Base-by-base conservation (phyloP, 2,329 filamentous ascomycete genomes). In the Curvularia spicifera region DNA sequence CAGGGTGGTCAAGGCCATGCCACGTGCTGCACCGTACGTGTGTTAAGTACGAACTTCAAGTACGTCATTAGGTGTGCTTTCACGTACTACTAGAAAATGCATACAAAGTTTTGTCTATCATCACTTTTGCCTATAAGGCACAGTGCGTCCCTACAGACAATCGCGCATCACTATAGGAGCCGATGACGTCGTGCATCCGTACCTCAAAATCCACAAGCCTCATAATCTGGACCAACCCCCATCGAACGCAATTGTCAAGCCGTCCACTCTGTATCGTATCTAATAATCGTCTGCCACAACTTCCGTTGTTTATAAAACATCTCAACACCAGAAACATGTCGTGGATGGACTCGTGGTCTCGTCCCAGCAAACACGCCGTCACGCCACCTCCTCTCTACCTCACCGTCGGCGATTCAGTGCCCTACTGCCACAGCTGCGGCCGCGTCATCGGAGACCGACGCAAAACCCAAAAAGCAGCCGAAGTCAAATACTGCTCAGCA, bases 371-470 rank as follows among this genome's bases (percentile, higher is more conserved):
- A 60, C 70, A 73, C 44, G 69, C 76, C 33, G 69, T 77, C 33
- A 77, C 75, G 1, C 85, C 84, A 10, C 80, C 83, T 9, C 85
- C 85, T 0, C 80, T 82, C 48, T 88, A 87, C 65, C 76, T 87
- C 26, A 77, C 77, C 0, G 68, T 75, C 2, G 79, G 79, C 43
- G 82, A 84, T 47, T 70, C 76, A 26, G 82, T 81, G 0, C 80
- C 82, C 0, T 87, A 87, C 69, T 87, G 84, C 63, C 81, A 82
- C 59, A 81, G 82, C 12, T 88, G 85, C 63, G 85, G 86, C 0
- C 78, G 85, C 40, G 79, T 85, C 2, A 85, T 86, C 39, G 80
- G 81, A 62, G 70, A 73, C 68, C 59, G 66, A 29, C 72, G 73
- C 22, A 78, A 78, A 46, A 67, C 66, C 2, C 64, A 71, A 18